These are phyloP conservation scores for Aspergillus glaucus DNA, from an alignment of 2,329 filamentous ascomycete species.

Conservation along the genomic window DNA sequence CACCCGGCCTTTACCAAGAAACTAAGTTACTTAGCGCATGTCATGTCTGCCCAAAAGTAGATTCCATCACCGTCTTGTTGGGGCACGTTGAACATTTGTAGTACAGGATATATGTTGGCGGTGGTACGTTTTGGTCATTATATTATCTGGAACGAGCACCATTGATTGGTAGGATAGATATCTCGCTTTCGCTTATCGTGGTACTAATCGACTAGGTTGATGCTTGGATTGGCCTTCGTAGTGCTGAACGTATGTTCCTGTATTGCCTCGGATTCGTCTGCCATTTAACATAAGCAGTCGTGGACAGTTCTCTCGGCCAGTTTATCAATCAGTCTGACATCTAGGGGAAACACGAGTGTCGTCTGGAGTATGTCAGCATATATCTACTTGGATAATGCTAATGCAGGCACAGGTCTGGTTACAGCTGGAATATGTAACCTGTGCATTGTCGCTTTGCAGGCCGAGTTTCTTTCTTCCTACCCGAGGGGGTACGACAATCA, in stretches of 20 bases:
- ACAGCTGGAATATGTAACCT: conserved; percentile 59
- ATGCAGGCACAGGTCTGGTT: conserved; percentile 28
- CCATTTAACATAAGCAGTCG: conserved; percentile 28
- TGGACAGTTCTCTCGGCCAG: conserved; percentile 57
- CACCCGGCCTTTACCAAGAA: too few species aligned
- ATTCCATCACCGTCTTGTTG: too few species aligned
- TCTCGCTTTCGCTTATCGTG: background rate
- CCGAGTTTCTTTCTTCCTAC: conserved; percentile 18
- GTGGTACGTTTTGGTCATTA: too few species aligned
- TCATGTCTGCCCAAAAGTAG: too few species aligned
- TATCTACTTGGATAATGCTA: conserved; percentile 4
- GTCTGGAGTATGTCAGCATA: conserved; percentile 33
- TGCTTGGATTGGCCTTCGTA: conserved; percentile 56
- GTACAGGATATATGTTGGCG: too few species aligned
- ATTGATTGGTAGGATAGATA: too few species aligned
- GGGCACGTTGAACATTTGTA: too few species aligned
- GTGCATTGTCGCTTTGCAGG: conserved; percentile 58
- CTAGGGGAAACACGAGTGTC: conserved; percentile 64
- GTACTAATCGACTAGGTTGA: conserved; percentile 31
- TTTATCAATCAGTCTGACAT: conserved; percentile 57
- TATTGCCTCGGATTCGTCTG: background rate
- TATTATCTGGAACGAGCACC: too few species aligned
- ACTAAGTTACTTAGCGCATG: too few species aligned
- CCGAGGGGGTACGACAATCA: background rate
- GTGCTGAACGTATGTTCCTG: conserved; percentile 46